Evolutionary conservation across 2,329 filamentous ascomycete species (phyloP).

Genomic region (Alternaria infectoria): DNA sequence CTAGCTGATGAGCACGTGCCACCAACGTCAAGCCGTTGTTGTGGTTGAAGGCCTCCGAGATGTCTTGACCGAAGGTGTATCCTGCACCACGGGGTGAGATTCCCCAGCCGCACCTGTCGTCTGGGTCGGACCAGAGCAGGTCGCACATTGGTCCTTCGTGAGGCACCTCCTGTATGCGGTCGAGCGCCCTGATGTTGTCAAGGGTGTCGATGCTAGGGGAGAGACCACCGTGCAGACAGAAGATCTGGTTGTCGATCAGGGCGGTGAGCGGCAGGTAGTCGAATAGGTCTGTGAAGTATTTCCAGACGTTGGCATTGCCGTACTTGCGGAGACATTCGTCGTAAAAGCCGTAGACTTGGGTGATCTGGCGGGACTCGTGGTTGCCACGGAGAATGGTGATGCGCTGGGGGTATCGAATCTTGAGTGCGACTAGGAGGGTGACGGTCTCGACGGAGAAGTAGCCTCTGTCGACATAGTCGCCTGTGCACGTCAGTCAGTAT

Average conservation of each 20-base stretch:
- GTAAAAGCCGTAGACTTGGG: constrained; percentile 80
- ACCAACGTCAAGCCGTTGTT: constrained; percentile 97
- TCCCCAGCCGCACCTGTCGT: constrained; percentile 95
- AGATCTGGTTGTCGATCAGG: constrained; percentile 75
- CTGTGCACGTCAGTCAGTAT: constrained; percentile 55
- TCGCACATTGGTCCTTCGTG: constrained; percentile 81
- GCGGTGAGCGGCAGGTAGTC: constrained; percentile 77
- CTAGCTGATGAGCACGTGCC: constrained; percentile 94
- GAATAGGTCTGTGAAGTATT: constrained; percentile 79
- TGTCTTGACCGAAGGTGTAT: constrained; percentile 96
- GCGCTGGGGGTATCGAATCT: constrained; percentile 96
- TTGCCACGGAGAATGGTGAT: constrained; percentile 98
- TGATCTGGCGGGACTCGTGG: constrained; percentile 78
- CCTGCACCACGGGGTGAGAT: constrained; percentile 93
- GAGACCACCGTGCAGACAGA: constrained; percentile 75
- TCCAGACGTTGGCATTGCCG: constrained; percentile 79
- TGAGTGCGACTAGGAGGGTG: constrained; percentile 92
- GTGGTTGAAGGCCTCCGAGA: constrained; percentile 98
- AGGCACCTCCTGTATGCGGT: constrained; percentile 70
- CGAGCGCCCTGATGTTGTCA: constrained; percentile 67
- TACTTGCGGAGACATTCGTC: constrained; percentile 80
- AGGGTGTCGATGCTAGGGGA: constrained; percentile 76
- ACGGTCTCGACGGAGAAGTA: constrained; percentile 99
- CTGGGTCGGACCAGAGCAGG: constrained; percentile 84
- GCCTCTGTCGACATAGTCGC: constrained; percentile 97